A percentile compares a stretch with the other conserved stretches of the same genome.
Conservation (phyloP, 768 basidiomycete species). For the Asterophora parasitica region DNA sequence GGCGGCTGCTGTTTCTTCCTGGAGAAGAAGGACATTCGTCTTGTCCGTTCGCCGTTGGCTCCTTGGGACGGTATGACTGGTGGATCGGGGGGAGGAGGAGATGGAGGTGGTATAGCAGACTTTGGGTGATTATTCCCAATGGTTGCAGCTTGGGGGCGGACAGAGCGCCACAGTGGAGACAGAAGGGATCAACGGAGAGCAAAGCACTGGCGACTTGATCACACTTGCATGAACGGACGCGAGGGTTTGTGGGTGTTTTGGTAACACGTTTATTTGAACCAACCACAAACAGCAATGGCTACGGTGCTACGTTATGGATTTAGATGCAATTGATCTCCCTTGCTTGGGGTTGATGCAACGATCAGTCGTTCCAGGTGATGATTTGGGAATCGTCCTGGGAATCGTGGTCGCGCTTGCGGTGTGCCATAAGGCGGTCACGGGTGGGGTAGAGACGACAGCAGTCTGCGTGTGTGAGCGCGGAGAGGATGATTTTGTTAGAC, state of each 20-base stretch:
- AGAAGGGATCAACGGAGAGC: background rate
- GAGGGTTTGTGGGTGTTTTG: background rate
- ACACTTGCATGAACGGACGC: conserved; percentile 8
- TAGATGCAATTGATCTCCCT: too few species aligned
- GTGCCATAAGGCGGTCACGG: conserved; percentile 61
- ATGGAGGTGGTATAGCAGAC: conserved; percentile 9
- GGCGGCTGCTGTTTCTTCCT: conserved; percentile 72
- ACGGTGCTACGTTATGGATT: conserved; percentile 16
- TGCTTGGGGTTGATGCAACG: too few species aligned
- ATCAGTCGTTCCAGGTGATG: conserved; percentile 80
- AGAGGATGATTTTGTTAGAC: too few species aligned
- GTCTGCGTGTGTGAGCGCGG: conserved; percentile 27
- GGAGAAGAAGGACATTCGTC: conserved; percentile 93
- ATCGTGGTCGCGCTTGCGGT: conserved; percentile 71
- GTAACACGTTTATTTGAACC: background rate
- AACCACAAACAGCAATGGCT: background rate
- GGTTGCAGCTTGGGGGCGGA: conserved; percentile 1
- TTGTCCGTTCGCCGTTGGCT: conserved; percentile 49
- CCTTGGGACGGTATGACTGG: conserved; percentile 65
- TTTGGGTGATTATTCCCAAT: conserved; percentile 22
- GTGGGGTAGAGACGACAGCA: conserved; percentile 73
- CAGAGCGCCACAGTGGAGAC: conserved; percentile 8
- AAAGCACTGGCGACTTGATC: conserved; percentile 6
- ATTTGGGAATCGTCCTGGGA: conserved; percentile 49
- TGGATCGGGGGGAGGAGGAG: conserved; percentile 16